phyloP scores from a whole-genome alignment of 2,329 filamentous ascomycete species.

The Iodosphaeria phyllophila region DNA sequence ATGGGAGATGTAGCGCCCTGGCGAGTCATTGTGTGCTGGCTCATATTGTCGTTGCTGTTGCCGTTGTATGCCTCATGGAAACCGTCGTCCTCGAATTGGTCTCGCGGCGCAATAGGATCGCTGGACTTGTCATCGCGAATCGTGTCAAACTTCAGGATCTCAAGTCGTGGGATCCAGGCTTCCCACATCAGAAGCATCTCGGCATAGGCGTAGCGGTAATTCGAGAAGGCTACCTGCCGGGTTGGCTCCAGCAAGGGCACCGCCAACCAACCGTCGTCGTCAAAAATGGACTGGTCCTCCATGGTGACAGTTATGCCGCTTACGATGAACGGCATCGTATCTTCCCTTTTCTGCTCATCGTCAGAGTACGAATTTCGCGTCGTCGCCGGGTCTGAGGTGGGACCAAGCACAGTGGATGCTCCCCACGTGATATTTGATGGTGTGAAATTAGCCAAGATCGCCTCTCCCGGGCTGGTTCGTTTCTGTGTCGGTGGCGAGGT shows the following conservation, averaged over 20 bases:
- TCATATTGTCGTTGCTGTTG: slow-evolving; percentile 14
- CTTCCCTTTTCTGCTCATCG: slow-evolving; percentile 29
- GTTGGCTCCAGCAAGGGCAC: slow-evolving; percentile 36
- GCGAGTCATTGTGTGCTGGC: slow-evolving; percentile 15
- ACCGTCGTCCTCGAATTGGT: slow-evolving; percentile 11
- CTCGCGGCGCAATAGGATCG: slow-evolving; percentile 8
- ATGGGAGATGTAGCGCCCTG: slow-evolving; percentile 28
- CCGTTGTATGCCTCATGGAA: slow-evolving; percentile 18
- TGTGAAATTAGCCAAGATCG: slow-evolving; percentile 34
- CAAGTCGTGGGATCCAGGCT: slow-evolving; percentile 40
- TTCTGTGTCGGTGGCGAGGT: slow-evolving; percentile 25
- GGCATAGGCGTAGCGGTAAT: slow-evolving; percentile 47
- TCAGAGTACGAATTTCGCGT: slow-evolving; percentile 33
- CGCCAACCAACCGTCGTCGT: slow-evolving; percentile 47
- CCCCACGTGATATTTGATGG: slow-evolving; percentile 33
- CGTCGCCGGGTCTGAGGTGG: slow-evolving; percentile 23
- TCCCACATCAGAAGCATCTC: slow-evolving; percentile 50
- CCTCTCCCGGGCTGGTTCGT: slow-evolving; percentile 42
- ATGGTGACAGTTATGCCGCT: slow-evolving; percentile 32
- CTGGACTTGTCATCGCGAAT: slow-evolving; percentile 27
- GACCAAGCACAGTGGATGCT: slow-evolving; percentile 22
- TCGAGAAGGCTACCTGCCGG: slow-evolving; percentile 29
- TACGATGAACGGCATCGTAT: slow-evolving; percentile 26
- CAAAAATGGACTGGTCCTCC: slow-evolving; percentile 45
- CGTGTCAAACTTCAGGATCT: slow-evolving; percentile 52